Conservation (phyloP, 192 early-diverging fungal genomes). For the Coemansia umbellata region DNA sequence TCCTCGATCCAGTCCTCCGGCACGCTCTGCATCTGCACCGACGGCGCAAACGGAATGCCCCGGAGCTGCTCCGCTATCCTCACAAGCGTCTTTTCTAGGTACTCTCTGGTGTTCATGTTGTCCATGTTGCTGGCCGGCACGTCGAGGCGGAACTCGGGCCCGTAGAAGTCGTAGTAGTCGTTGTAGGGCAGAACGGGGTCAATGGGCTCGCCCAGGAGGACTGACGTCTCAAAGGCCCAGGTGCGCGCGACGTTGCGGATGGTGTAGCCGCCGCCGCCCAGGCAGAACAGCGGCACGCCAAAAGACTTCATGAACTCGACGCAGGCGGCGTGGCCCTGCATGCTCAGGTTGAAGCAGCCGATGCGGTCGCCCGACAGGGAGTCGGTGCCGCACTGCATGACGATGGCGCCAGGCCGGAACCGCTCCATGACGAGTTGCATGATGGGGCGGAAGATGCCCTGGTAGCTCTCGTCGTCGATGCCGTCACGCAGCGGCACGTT, state of each 20-base stretch:
- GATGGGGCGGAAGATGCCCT: constrained; percentile 82
- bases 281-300: constrained; percentile 82
- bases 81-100: constrained; percentile 63
- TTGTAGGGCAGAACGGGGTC: constrained; percentile 75
- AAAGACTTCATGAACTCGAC: constrained; percentile 91
- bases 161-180: constrained; percentile 88
- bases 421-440: constrained; percentile 84
- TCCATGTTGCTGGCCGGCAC: constrained; percentile 84
- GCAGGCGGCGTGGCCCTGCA: constrained; percentile 91
- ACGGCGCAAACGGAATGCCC: constrained; percentile 60
- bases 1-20: constrained; percentile 45
- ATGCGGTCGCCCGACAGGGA: constrained; percentile 90
- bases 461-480: constrained; percentile 90
- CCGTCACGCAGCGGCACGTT: constrained; percentile 96
- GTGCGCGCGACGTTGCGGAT: constrained; percentile 92
- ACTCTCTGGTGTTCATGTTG: constrained; percentile 82
- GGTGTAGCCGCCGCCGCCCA: constrained; percentile 98
- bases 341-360: constrained; percentile 92
- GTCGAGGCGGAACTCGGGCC: constrained; percentile 85
- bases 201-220: constrained; percentile 70
- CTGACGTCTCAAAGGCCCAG: constrained; percentile 93
- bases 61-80: constrained; percentile 60
- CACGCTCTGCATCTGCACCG: constrained; percentile 45
- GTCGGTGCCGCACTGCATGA: constrained; percentile 95
- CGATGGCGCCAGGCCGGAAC: constrained; percentile 86